Evolutionary conservation across 805 yeast species (phyloP).

Genomic region (Candida sanyiensis): DNA sequence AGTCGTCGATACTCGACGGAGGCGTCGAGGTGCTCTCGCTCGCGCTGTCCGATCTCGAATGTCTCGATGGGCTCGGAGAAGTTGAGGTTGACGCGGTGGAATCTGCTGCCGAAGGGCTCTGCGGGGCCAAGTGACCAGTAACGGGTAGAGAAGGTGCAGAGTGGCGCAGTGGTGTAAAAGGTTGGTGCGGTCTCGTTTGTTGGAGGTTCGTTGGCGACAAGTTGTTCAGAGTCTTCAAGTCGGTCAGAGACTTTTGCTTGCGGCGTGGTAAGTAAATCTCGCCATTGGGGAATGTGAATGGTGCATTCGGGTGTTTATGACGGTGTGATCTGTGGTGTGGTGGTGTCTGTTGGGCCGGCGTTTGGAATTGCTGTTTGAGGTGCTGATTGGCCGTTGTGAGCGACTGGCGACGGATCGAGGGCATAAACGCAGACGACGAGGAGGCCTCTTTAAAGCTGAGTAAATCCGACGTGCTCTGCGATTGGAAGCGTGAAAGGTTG

Average conservation of each 20-base stretch:
- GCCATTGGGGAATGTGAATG: slow-evolving; percentile 28
- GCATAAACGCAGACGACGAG: background rate
- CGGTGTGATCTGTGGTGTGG: slow-evolving; percentile 13
- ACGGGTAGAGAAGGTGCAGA: slow-evolving; percentile 1
- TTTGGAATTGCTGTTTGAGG: slow-evolving; percentile 4
- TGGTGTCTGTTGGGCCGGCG: background rate
- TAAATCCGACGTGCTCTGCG: slow-evolving; percentile 5
- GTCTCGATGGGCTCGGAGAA: slow-evolving; percentile 26
- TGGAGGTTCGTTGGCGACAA: background rate
- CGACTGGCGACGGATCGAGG: slow-evolving; percentile 8
- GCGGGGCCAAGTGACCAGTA: no score
- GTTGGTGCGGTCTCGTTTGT: slow-evolving; percentile 1
- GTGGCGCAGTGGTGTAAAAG: background rate
- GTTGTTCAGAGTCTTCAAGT: slow-evolving; percentile 8
- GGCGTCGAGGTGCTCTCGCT: slow-evolving; percentile 27
- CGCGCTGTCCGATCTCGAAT: slow-evolving; percentile 22
- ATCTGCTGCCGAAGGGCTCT: no score
- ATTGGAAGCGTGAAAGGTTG: background rate
- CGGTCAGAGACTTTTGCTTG: slow-evolving; percentile 20
- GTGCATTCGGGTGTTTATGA: slow-evolving; percentile 14
- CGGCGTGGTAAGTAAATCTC: slow-evolving; percentile 27
- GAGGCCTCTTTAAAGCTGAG: background rate
- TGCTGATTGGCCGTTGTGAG: slow-evolving; percentile 1
- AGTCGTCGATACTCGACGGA: slow-evolving; percentile 26
- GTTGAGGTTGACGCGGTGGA: slow-evolving; percentile 14